Conservation (phyloP, 2,329 filamentous ascomycete species). For the Atkinsonella hypoxylon region DNA sequence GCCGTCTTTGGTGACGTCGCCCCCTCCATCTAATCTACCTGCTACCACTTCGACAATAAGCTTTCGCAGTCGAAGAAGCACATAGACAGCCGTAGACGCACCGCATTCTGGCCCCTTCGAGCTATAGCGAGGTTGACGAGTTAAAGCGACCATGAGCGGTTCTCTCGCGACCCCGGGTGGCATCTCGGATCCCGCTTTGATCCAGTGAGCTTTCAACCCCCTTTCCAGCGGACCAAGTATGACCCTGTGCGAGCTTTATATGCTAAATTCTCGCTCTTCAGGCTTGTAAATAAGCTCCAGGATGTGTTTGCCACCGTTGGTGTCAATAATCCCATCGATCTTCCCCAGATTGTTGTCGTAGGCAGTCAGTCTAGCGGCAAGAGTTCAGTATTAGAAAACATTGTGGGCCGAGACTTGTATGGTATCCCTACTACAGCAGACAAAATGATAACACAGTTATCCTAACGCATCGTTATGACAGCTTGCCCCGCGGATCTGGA, state of each 20-base stretch:
- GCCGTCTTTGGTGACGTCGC: conserved; percentile 2
- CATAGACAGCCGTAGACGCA: neutral
- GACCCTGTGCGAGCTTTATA: neutral
- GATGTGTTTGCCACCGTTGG: conserved; percentile 98
- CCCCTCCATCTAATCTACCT: conserved; percentile 2
- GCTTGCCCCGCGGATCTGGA: conserved; percentile 90
- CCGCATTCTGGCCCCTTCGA: neutral
- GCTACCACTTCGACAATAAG: conserved; percentile 1
- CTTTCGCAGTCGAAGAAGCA: neutral
- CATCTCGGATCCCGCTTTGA: conserved; percentile 55
- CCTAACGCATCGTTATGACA: conserved; percentile 25
- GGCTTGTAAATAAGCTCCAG: conserved; percentile 95
- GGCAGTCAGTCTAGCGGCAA: conserved; percentile 98
- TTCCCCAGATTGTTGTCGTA: conserved; percentile 96
- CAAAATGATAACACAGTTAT: neutral
- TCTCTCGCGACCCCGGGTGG: conserved; percentile 37
- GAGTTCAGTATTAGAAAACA: conserved; percentile 97
- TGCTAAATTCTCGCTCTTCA: conserved; percentile 18
- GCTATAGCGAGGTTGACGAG: conserved; percentile 3
- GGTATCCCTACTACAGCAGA: conserved; percentile 22
- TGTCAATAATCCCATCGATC: conserved; percentile 97
- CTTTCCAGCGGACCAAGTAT: neutral
- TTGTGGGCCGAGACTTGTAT: conserved; percentile 97
- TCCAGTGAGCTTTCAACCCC: conserved; percentile 36
- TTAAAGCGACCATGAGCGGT: conserved; percentile 20